Base-by-base conservation (phyloP, 2,329 filamentous ascomycete species). In the Neophaeococcomyces aloes region DNA sequence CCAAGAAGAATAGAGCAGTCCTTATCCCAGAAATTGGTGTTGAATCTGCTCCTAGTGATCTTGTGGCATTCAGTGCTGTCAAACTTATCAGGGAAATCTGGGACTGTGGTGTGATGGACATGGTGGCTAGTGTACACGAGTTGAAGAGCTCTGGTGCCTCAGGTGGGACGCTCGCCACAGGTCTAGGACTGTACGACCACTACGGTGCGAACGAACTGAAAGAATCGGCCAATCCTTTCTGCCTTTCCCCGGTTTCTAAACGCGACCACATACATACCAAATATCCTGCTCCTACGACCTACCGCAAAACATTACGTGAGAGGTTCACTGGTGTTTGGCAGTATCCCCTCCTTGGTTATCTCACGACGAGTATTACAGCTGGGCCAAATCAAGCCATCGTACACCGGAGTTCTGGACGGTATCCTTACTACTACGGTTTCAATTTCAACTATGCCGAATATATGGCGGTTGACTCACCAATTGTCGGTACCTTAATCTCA, bases 101-200 rank as follows among this genome's bases (percentile, higher is more conserved):
- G 40, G 65, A 67, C 6, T 65, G 66, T 19, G 66, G 69, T 18
- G 72, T 72, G 3, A 62, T 64, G 39, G 68, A 75, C 40, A 63
- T 78, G 33, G 64, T 73, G 32, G 62, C 70, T 50, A 69, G 67
- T 3, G 64, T 78, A 17, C 69, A 77, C 53, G 69, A 73, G 18
- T 49, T 76, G 42, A 76, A 75, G 57, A 67, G 56, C 17, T 65
- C 67, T 4, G 65, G 65, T 4, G 60, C 69, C 3, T 77, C 72
- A 42, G 77, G 77, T 21, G 77, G 77, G 29, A 79, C 83, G 2
- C 63, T 88, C 3, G 70, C 75, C 27, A 87, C 86, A 0, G 66
- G 79, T 3, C 61, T 95, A 11, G 72, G 66, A 25, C 57, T 75
- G 7, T 67, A 76, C 48, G 58, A 71, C 23, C 42, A 50, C 47